Base-by-base conservation (phyloP, 768 basidiomycete genomes). In the Pisolithus albus region DNA sequence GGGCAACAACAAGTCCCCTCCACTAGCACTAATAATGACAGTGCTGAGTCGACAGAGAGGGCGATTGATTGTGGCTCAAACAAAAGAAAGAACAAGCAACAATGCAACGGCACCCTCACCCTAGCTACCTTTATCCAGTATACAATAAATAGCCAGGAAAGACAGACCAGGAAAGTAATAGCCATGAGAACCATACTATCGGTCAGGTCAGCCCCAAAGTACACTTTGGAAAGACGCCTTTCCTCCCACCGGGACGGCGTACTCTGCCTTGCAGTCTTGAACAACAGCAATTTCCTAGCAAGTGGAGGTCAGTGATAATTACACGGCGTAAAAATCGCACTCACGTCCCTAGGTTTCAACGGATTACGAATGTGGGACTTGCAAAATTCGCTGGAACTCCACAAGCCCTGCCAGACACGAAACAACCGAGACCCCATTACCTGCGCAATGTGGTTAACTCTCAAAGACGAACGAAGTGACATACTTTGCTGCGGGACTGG, bases 311-410 rank as follows among this genome's bases (percentile, higher is more conserved):
- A 45, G 54, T n/a, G 39, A 21, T 18, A 15, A 49, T 19, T 21
- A 9, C 9, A 41, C 23, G n/a, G 40, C 18, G 4, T 41, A 41
- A 10, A 18, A 41, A 41, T 23, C n/a, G 9, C 7, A 18, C 21
- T 19, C 18, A n/a, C 9, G 11, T 41, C n/a, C 26, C 11, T 39
- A 55, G 54, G 51, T 26, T 47, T 44, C 0, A 46, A 52, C 19
- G 36, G 50, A 9, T 24, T 55, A 23, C 13, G 50, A 41, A 52
- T 52, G 9, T 55, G 50, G 42, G 54, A 55, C 46, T 26, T 55
- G 23, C 39, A 45, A n/a, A 15, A 47, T n/a, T 11, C 38, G 19
- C 30, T 36, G 37, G 42, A 36, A 8, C 46, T 11, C 3, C 15
- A 32, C 4, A 54, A 51, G 36, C 45, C 30, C 19, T 36, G 24